Evolutionary conservation across 441 rosid genomes (phyloP).

Genomic region (Adansonia madagascariensis): DNA sequence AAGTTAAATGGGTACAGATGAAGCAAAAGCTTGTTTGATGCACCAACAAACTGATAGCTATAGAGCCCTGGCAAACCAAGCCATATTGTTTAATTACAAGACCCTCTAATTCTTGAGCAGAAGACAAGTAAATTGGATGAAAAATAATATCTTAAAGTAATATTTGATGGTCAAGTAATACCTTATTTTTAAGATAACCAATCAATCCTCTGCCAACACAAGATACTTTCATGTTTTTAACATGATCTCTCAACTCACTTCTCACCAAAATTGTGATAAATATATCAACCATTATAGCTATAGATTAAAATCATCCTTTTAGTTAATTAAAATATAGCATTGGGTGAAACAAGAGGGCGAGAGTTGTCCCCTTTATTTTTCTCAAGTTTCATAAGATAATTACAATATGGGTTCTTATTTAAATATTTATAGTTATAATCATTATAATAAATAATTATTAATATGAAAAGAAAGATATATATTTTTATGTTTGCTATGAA

Average conservation of each 20-base stretch:
- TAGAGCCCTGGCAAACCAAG: slow-evolving; percentile 73
- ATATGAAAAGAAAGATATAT: no score
- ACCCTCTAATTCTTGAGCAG: slow-evolving; percentile 11
- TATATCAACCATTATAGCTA: slow-evolving; percentile 75
- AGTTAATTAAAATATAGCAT: no score
- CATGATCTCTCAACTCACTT: slow-evolving; percentile 77
- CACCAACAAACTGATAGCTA: slow-evolving; percentile 87
- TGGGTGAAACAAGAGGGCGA: no score
- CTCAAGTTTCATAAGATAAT: no score
- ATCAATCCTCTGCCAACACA: slow-evolving; percentile 96
- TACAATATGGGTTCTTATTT: no score
- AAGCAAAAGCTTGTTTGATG: slow-evolving; percentile 98
- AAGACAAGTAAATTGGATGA: not conserved
- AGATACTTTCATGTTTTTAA: slow-evolving; percentile 89
- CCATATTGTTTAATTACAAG: slow-evolving; percentile 24
- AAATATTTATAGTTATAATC: no score
- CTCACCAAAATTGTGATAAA: slow-evolving; percentile 93
- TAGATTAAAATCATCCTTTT: no score
- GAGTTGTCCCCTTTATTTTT: no score
- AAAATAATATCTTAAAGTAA: not conserved
- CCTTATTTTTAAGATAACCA: slow-evolving; percentile 99
- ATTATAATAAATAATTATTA: no score
- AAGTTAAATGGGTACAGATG: slow-evolving; percentile 86
- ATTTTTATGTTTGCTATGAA: no score
- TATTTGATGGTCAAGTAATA: slow-evolving; percentile 25